Evolutionary conservation across 495 filamentous ascomycete species (phyloP).

Genomic region (Penicillium soppii): DNA sequence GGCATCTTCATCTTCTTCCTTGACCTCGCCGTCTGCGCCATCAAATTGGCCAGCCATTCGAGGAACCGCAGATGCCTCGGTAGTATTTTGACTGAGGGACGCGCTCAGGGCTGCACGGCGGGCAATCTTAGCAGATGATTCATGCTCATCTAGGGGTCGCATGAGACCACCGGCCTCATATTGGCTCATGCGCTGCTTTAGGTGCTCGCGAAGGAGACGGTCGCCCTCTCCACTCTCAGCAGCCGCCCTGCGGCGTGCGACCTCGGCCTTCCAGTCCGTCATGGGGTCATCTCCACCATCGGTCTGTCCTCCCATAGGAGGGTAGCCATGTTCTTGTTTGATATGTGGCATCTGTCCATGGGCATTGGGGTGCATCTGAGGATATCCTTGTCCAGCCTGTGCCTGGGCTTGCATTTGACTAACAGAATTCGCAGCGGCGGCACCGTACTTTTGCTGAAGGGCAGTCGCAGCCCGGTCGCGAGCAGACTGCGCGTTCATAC

Average conservation of each 20-base stretch:
- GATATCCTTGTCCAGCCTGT: constrained; percentile 42
- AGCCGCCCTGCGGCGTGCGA: constrained; percentile 52
- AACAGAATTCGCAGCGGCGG: constrained; percentile 67
- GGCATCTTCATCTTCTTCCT: constrained; percentile 85
- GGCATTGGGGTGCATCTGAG: constrained; percentile 40
- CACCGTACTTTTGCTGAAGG: constrained; percentile 69
- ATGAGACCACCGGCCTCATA: constrained; percentile 83
- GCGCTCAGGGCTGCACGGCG: constrained; percentile 12
- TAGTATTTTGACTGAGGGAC: not conserved
- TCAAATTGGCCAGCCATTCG: constrained; percentile 56
- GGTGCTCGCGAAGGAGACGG: constrained; percentile 37
- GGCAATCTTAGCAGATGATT: constrained; percentile 18
- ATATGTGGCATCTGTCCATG: constrained; percentile 47
- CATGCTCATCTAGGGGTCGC: constrained; percentile 55
- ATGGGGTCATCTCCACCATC: constrained; percentile 61
- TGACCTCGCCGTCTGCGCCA: constrained; percentile 54
- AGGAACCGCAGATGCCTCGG: not conserved
- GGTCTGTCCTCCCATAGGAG: constrained; percentile 59
- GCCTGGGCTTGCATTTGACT: constrained; percentile 58
- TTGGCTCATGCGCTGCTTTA: constrained; percentile 57
- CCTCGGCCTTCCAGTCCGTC: constrained; percentile 58
- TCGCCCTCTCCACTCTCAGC: constrained; percentile 62
- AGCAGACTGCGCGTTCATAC: constrained; percentile 51
- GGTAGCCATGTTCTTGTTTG: constrained; percentile 48
- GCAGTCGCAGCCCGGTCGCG: constrained; percentile 66